phyloP scores from a whole-genome alignment of 2,329 filamentous ascomycete genomes.

The Thielaviopsis punctulata region DNA sequence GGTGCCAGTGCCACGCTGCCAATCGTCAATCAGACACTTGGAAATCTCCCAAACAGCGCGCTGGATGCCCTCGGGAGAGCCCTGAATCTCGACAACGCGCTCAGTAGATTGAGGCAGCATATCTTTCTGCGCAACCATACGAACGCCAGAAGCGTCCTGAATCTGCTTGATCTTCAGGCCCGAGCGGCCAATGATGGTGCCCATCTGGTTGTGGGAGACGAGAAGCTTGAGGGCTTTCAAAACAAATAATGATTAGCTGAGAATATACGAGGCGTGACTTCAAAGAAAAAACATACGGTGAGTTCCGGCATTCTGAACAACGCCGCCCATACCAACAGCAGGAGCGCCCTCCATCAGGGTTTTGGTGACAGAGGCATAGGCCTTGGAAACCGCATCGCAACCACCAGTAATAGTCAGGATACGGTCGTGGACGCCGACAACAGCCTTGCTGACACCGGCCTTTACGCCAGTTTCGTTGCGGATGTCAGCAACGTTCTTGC shows the following conservation, averaged over 20 bases:
- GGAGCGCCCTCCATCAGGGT: conserved; percentile 85
- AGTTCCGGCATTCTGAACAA: conserved; percentile 73
- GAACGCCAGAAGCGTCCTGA: conserved; percentile 87
- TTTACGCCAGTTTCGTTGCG: conserved; percentile 96
- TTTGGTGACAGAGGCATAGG: conserved; percentile 84
- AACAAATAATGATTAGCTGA: not conserved
- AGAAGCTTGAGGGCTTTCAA: conserved; percentile 77
- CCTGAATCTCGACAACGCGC: conserved; percentile 91
- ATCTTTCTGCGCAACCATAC: conserved; percentile 98
- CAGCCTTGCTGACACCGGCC: conserved; percentile 96
- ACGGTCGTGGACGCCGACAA: conserved; percentile 91
- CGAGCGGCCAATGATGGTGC: conserved; percentile 92
- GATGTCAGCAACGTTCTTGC: conserved; percentile 94
- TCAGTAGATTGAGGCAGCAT: conserved; percentile 99
- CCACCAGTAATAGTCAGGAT: conserved; percentile 89
- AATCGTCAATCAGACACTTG: conserved; percentile 95
- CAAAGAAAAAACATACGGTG: conserved; percentile 53
- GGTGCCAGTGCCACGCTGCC: conserved; percentile 91
- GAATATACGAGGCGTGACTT: not conserved
- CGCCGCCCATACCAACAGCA: conserved; percentile 87
- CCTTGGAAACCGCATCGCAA: conserved; percentile 74
- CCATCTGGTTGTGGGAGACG: conserved; percentile 99
- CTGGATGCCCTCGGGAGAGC: conserved; percentile 86
- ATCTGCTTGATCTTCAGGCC: conserved; percentile 99
- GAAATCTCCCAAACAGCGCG: conserved; percentile 97